Evolutionary conservation across 768 basidiomycete species (phyloP), one percentile per base, ranked within the genome.

Genomic region (Pisolithus sp.): DNA sequence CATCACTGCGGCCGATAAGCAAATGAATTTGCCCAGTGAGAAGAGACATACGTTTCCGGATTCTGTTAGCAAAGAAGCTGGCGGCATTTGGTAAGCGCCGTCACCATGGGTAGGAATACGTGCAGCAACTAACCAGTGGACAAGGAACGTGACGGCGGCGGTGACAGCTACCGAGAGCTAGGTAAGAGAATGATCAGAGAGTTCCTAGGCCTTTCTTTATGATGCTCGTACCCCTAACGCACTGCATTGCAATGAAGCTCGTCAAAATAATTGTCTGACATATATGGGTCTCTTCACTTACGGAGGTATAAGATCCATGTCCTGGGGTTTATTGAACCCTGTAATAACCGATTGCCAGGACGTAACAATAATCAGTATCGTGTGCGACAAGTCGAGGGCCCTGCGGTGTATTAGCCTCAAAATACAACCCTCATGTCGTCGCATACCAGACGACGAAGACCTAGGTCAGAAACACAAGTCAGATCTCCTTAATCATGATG

Each of bases 21-120:
- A 20, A 26, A n/a, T 1, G 1, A 0, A 18, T 26, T 30, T 20
- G 26, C 13, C 20, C 2, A 18, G 3, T 3, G 13, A 15, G 24
- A 17, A 44, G 12, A 3, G 17, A 15, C 66, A 55, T 57, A 68
- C 66, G 49, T 64, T 60, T 66, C n/a, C 68, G 59, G 31, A 68
- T 64, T 53, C 66, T 59, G 55, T 68, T 68, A 2, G 66, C 66
- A 34, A 69, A 68, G 59, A 68, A 68, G 26, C 66, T 67, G 20
- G 2, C 2, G 39, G 10, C 0, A 23, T 10, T 24, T 24, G 15
- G 24, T 2, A 7, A 21, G 0, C 18, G 3, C 53, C 24, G 17
- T 8, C 21, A 31, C 8, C 0, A 4, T 4, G 3, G 4, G 26
- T 26, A 26, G 26, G 7, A 26, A 18, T 41, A 4, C 7, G 9